Percentiles rank a stretch among this genome's conserved stretches.
Conservation (phyloP, 805 yeast genomes). For the Sugiyamaella floridensis region DNA sequence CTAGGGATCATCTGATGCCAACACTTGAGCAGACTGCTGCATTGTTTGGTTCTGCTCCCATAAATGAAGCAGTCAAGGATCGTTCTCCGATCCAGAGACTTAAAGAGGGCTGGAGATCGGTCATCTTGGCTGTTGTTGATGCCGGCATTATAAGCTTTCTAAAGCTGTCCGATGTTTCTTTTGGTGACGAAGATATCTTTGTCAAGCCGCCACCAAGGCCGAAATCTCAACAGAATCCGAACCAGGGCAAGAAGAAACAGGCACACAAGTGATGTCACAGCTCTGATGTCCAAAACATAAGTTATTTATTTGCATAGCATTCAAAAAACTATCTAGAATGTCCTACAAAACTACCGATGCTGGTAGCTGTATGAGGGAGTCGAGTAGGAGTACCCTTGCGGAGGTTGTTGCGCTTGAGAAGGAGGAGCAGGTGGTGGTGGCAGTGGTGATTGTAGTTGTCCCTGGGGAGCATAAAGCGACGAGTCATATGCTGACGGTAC, state of each 20-base stretch:
- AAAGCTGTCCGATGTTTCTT: conserved; percentile 15
- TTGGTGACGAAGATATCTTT: conserved; percentile 17
- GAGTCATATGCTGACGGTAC: conserved; percentile 43
- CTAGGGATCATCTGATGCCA: conserved; percentile 31
- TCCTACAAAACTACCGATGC: background rate
- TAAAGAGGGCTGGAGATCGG: conserved; percentile 46
- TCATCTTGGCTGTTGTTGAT: conserved; percentile 66
- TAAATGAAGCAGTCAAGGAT: conserved; percentile 17
- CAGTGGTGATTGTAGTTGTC: conserved; percentile 7
- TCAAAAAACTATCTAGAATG: no score
- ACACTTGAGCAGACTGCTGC: conserved; percentile 28
- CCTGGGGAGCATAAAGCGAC: conserved; percentile 35
- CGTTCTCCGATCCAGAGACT: conserved; percentile 35
- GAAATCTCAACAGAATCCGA: background rate
- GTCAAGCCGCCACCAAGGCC: conserved; percentile 1
- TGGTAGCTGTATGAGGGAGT: background rate
- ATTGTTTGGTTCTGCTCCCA: conserved; percentile 26
- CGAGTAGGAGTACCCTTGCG: background rate
- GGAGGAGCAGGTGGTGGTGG: conserved; percentile 11
- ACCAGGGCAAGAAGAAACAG: background rate
- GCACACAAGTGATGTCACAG: background rate
- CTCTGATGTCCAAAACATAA: background rate
- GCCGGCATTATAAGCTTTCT: conserved; percentile 44
- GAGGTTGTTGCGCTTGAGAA: conserved; percentile 5
- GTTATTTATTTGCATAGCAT: background rate